A percentile compares a stretch with the other conserved stretches of the same genome.
Evolutionary conservation across 257 asterid genomes (phyloP).

Genomic region (Petunia secreta): DNA sequence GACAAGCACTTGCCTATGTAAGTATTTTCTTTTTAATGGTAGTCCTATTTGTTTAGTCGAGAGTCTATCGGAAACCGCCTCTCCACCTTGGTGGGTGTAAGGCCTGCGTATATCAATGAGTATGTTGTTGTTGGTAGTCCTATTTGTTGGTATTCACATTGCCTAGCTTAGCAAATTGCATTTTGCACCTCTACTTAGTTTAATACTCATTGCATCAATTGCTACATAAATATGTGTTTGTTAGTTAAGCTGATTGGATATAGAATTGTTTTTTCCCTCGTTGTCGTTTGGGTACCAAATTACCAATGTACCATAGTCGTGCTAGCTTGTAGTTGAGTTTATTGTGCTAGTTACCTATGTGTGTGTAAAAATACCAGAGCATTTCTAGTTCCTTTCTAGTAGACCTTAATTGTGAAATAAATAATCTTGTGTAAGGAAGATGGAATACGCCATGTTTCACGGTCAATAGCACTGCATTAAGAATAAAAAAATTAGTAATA

Average conservation of each 20-base stretch:
- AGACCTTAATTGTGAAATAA: not conserved
- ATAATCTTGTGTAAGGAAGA: not conserved
- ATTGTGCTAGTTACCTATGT: not conserved
- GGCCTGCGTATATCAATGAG: too few species aligned
- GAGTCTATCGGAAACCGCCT: too few species aligned
- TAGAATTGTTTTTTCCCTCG: not conserved
- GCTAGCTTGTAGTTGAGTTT: not conserved
- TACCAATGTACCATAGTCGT: not conserved
- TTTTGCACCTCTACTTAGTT: not conserved
- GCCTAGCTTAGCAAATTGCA: not conserved
- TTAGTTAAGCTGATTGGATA: not conserved
- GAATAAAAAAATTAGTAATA: not conserved
- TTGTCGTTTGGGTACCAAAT: not conserved
- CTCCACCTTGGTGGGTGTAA: too few species aligned
- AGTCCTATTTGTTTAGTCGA: not conserved
- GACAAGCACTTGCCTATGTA: constrained; percentile 92
- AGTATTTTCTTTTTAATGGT: constrained; percentile 35
- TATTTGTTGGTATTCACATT: constrained; percentile 11
- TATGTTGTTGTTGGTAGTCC: not conserved
- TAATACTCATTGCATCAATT: not conserved
- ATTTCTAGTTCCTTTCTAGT: not conserved
- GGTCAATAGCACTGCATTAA: not conserved
- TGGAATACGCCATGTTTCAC: not conserved
- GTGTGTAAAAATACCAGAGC: not conserved
- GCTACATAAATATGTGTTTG: not conserved